Evolutionary conservation across 352 stramenopile genomes (phyloP).

Genomic region (Globisporangium paddicum): DNA sequence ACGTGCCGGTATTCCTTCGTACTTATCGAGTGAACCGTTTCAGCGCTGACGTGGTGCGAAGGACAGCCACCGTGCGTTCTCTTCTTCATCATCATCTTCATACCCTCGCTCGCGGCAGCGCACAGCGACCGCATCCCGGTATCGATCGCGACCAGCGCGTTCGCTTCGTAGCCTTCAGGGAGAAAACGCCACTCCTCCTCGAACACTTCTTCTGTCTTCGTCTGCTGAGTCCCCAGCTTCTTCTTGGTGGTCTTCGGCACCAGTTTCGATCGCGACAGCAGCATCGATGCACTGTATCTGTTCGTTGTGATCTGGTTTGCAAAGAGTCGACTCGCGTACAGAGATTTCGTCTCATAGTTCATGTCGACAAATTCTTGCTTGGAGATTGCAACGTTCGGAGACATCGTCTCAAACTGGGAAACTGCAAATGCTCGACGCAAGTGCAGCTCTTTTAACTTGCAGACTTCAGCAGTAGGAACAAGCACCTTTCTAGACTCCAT

Average conservation of each 20-base stretch:
- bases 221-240: too few relatives aligned
- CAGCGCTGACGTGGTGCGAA: too few relatives aligned
- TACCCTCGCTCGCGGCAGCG: constrained; percentile 1
- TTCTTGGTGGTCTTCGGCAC: not conserved
- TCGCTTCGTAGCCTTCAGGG: not conserved
- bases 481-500: not conserved
- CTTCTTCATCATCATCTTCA: not conserved
- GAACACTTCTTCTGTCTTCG: not conserved
- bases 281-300: not conserved
- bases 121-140: constrained; percentile 6
- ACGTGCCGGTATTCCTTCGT: too few relatives aligned
- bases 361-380: not conserved
- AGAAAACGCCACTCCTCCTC: not conserved
- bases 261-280: not conserved
- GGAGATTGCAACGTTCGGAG: not conserved
- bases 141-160: constrained; percentile 3
- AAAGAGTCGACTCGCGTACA: not conserved
- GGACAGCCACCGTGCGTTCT: not conserved
- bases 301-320: constrained; percentile 7
- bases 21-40: too few relatives aligned
- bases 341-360: not conserved
- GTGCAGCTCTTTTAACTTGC: not conserved
- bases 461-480: not conserved
- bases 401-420: not conserved
- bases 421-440: not conserved